A percentile compares a stretch with the other conserved stretches of the same genome.
These are phyloP conservation scores for Phytopythium helicoides DNA, from an alignment of 352 stramenopile species.

Conservation along the genomic window DNA sequence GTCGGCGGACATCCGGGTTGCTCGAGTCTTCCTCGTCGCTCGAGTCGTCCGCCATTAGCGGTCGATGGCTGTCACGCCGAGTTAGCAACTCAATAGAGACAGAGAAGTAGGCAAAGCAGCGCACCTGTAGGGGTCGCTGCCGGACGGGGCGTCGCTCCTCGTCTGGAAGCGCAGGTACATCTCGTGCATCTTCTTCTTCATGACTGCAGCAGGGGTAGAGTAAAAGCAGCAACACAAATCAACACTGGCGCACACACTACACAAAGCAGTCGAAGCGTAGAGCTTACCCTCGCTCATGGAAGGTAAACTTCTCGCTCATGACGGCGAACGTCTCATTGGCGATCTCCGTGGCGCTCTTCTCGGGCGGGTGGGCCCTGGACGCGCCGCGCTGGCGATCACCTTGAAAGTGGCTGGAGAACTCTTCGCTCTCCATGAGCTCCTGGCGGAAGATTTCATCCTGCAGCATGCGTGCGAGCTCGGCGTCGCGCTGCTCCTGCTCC, in stretches of 20 bases:
- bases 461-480: slow-evolving; percentile 72
- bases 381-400: slow-evolving; percentile 17
- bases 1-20: slow-evolving; percentile 35
- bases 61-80: slow-evolving; percentile 41
- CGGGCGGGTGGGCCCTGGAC: slow-evolving; percentile 18
- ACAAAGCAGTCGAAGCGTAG: neutral
- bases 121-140: slow-evolving; percentile 59
- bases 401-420: slow-evolving; percentile 75
- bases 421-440: slow-evolving; percentile 62
- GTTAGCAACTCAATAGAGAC: slow-evolving; percentile 1
- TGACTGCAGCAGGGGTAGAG: slow-evolving; percentile 30
- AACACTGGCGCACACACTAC: slow-evolving; percentile 2
- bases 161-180: slow-evolving; percentile 86
- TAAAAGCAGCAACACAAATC: slow-evolving; percentile 8
- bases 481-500: slow-evolving; percentile 72
- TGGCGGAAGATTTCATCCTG: slow-evolving; percentile 84
- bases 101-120: slow-evolving; percentile 1
- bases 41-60: slow-evolving; percentile 66
- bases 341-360: slow-evolving; percentile 72
- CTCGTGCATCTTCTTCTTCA: slow-evolving; percentile 78
- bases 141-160: slow-evolving; percentile 39
- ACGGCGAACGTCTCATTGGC: slow-evolving; percentile 66
- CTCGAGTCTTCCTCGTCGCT: slow-evolving; percentile 61
- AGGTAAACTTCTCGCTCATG: slow-evolving; percentile 69
- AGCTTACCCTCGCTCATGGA: slow-evolving; percentile 71